Percentiles rank a stretch among this genome's conserved stretches.
Evolutionary conservation across 352 stramenopile genomes (phyloP).

Genomic region (Phytophthora pisi): DNA sequence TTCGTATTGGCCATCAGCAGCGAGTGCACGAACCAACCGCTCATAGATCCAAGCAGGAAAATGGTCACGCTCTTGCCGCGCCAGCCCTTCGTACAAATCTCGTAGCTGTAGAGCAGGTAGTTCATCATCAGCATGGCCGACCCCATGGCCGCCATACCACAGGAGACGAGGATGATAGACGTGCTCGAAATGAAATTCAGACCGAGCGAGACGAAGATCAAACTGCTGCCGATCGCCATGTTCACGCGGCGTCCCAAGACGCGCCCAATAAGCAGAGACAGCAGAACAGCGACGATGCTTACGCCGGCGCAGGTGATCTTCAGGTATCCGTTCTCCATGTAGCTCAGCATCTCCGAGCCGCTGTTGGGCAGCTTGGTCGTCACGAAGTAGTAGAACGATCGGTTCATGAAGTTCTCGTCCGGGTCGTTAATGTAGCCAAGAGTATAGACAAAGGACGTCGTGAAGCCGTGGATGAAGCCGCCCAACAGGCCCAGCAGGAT

Average conservation of each 20-base stretch:
- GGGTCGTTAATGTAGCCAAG: conserved; percentile 82
- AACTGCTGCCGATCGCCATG: conserved; percentile 58
- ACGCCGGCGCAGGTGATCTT: conserved; percentile 58
- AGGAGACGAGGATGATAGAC: conserved; percentile 57
- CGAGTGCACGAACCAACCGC: conserved; percentile 73
- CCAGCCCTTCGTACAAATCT: conserved; percentile 89
- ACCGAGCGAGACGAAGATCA: conserved; percentile 57
- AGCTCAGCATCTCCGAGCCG: conserved; percentile 49
- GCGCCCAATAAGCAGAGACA: conserved; percentile 62
- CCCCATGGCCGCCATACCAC: conserved; percentile 58
- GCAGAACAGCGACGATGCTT: conserved; percentile 54
- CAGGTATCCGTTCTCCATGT: conserved; percentile 60
- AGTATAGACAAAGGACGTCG: conserved; percentile 67
- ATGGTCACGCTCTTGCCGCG: conserved; percentile 85
- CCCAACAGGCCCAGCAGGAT: conserved; percentile 78
- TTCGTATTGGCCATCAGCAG: conserved; percentile 66
- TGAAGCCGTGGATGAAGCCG: conserved; percentile 82
- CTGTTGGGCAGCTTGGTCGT: conserved; percentile 38
- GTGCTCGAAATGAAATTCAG: conserved; percentile 71
- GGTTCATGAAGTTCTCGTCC: conserved; percentile 75
- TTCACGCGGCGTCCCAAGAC: conserved; percentile 61
- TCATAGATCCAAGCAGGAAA: conserved; percentile 76
- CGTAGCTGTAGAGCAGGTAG: conserved; percentile 80
- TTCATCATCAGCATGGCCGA: conserved; percentile 76
- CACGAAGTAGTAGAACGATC: conserved; percentile 78